Evolutionary conservation across 1,284 basidiomycete species (phyloP), one percentile per base, ranked within the genome.

Genomic region (Ceratobasidium sp.): DNA sequence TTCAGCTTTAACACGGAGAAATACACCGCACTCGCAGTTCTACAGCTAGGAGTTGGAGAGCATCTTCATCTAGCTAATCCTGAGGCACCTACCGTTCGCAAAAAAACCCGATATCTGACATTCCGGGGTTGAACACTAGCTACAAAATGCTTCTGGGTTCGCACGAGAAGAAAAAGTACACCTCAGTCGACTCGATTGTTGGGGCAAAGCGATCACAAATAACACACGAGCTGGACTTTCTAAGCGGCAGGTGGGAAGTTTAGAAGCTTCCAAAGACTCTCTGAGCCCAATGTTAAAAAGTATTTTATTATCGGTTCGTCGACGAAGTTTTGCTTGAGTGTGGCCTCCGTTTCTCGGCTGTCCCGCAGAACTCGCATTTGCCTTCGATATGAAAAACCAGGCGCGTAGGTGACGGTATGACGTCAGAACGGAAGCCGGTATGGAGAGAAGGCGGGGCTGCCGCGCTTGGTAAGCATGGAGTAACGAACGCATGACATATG

Each of bases 391-490:
- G 3, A 62, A 30, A 30, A 62, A 20, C 38, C 1, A 7, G 35
- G 60, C 60, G 60, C 18, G 20, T 44, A 62, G 38, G 35, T 62
- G 7, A 41, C 60, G 44, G 65, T 23, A 70, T 57, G 68, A 70
- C 54, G 68, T 59, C 68, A 70, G 35, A 35, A 33, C 52, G 68
- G 52, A 54, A 35, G 52, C 38, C 54, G 52, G 5, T 70, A 54
- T 20, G 54, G 68, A 30, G 54, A 54, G 68, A 4, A 55, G 35
- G 52, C 54, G 54, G 48, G 52, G 44, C 38, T 44, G 54, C 68
- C 41, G 68, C 33, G 44, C 67, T 62, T 73, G 57, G 46, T 62
- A 30, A 62, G 35, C 20, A 33, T 62, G 60, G 60, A 41, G 60
- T 62, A 44, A 62, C 12, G 44, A 44, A 16, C 35, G 44, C 38